Conservation (phyloP, 768 basidiomycete species). For the Hygrocybe punicea region DNA sequence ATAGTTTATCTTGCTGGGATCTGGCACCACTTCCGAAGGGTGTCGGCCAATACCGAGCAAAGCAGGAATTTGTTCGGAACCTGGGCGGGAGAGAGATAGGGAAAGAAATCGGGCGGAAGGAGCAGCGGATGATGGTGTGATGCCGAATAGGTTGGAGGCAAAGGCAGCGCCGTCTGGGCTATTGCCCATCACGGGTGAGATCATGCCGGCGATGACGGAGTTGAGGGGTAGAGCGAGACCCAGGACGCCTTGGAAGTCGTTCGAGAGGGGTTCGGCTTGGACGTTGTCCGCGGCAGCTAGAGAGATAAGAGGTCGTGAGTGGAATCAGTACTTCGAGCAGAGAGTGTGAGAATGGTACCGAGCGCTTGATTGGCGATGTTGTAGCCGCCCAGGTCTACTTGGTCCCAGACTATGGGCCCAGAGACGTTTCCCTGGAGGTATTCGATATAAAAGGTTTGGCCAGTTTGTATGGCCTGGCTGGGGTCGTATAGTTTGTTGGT, state of each 20-base stretch:
- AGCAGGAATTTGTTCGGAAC: conserved; percentile 52
- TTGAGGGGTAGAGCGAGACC: conserved; percentile 73
- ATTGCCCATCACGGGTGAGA: conserved; percentile 50
- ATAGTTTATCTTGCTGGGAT: conserved; percentile 53
- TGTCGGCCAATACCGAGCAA: conserved; percentile 69
- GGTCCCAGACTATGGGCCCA: conserved; percentile 72
- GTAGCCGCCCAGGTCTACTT: conserved; percentile 61
- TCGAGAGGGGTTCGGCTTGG: conserved; percentile 52
- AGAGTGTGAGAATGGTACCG: conserved; percentile 39
- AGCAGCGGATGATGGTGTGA: conserved; percentile 50
- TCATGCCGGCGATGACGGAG: conserved; percentile 54
- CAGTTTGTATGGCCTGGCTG: conserved; percentile 43
- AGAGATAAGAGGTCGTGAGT: not conserved
- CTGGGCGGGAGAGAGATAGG: conserved; percentile 65
- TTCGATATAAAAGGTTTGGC: conserved; percentile 43
- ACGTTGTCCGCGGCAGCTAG: conserved; percentile 60
- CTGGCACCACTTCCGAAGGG: conserved; percentile 48
- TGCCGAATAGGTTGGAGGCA: conserved; percentile 68
- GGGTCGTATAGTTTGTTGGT: conserved; percentile 55
- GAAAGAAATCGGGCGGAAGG: conserved; percentile 66
- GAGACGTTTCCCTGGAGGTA: conserved; percentile 59
- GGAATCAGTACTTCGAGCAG: not conserved
- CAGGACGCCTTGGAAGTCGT: conserved; percentile 61
- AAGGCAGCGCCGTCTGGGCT: conserved; percentile 62
- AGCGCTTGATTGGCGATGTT: conserved; percentile 62